phyloP scores from a whole-genome alignment of 164 flowering plant species.

The Magnolia changhungtana region DNA sequence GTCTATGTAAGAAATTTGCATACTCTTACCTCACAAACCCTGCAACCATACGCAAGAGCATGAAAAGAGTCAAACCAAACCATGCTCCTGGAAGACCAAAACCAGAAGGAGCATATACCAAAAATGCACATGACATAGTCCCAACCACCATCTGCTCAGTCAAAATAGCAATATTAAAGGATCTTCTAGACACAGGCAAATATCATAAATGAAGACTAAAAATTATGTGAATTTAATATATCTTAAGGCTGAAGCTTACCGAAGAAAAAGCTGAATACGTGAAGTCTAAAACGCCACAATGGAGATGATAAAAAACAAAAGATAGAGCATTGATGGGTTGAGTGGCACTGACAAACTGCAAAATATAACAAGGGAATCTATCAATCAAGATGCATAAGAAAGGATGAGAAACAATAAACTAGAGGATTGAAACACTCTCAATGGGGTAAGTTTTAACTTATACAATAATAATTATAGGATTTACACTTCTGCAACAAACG shows the following conservation, averaged over 20 bases:
- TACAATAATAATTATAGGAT: too few species aligned
- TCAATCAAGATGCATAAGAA: slow-evolving; percentile 2
- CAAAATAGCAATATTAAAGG: slow-evolving; percentile 2
- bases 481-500: too few species aligned
- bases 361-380: slow-evolving; percentile 6
- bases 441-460: too few species aligned
- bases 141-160: slow-evolving; percentile 62
- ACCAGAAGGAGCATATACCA: slow-evolving; percentile 59
- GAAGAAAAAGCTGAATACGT: slow-evolving; percentile 76
- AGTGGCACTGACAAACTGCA: slow-evolving; percentile 85
- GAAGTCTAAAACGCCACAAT: slow-evolving; percentile 90
- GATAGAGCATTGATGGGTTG: slow-evolving; percentile 91
- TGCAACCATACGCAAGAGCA: slow-evolving; percentile 73
- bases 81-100: slow-evolving; percentile 87
- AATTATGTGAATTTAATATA: neutral
- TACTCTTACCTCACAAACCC: slow-evolving; percentile 67
- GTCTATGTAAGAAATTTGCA: neutral
- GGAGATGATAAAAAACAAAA: slow-evolving; percentile 87
- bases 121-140: slow-evolving; percentile 63
- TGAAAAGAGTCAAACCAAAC: slow-evolving; percentile 79
- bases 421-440: too few species aligned
- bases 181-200: neutral
- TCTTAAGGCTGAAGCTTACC: slow-evolving; percentile 35
- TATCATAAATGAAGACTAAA: neutral
- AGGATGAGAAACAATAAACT: too few species aligned